Evolutionary conservation across 2,329 filamentous ascomycete genomes (phyloP), one percentile per base, ranked within the genome.

Genomic region (Parastagonospora avenae): DNA sequence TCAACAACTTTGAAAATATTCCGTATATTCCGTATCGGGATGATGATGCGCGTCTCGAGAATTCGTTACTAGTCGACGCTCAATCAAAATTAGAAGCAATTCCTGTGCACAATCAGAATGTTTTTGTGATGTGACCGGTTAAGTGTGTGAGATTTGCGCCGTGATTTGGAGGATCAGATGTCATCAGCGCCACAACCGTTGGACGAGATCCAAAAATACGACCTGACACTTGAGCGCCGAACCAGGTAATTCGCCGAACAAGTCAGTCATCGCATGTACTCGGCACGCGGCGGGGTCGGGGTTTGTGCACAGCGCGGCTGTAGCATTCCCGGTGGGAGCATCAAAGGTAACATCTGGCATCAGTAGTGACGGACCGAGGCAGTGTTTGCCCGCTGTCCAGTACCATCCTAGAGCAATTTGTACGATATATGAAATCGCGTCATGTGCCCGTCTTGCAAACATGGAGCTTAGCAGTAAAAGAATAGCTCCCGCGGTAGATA

Each of bases 121-220:
- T 24, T 5, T 24, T 24, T 24, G 19, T 24, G 19, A 24, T 24
- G 19, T 24, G 19, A 5, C 19, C 19, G 19, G 19, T 24, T 24
- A 24, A 3, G 3, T 24, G 19, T 24, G 19, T 24, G 19, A 5
- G 24, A 40, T 12, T 14, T 24, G 10, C 15, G 27, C n/a, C 27
- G 39, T 30, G 42, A 45, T 42, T 19, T 24, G 16, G 15, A n/a
- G 19, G 19, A 51, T 38, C 46, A 51, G 46, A 43, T 38, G 30
- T 50, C 42, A 51, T 33, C 39, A 39, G 19, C 43, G 48, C 43
- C 48, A 51, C 48, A 51, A 28, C 37, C 48, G 48, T 33, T 47
- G 43, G 39, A n/a, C 28, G 36, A 28, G 5, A 9, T 12, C 48
- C 43, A 51, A 51, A 51, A 51, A 51, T 51, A 51, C 43, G 28